These are phyloP conservation scores for Dryas alaskensis DNA, from an alignment of 306 rosid species.

Conservation along the genomic window DNA sequence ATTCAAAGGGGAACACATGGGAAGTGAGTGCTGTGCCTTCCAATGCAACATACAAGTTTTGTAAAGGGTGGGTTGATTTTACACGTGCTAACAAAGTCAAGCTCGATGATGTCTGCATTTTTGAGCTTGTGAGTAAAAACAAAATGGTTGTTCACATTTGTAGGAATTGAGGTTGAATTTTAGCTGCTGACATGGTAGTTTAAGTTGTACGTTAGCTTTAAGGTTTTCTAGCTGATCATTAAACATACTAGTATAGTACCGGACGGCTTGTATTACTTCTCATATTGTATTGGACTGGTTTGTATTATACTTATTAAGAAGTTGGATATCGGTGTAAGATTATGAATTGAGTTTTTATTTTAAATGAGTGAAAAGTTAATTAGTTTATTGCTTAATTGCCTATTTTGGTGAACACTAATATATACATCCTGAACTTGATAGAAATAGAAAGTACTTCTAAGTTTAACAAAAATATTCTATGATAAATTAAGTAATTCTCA, in stretches of 20 bases:
- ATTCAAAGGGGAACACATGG: not conserved
- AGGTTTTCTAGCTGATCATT: no score
- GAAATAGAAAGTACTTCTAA: no score
- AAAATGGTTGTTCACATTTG: not conserved
- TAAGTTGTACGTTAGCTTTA: not conserved
- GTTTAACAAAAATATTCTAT: no score
- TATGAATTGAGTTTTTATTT: not conserved
- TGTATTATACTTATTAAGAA: not conserved
- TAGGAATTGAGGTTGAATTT: not conserved
- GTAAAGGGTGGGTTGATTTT: conserved; percentile 7
- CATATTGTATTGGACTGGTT: not conserved
- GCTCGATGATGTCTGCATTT: not conserved
- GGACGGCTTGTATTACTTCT: no score
- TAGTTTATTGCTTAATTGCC: no score
- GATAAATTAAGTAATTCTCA: no score
- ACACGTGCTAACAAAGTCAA: not conserved
- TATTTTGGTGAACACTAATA: no score
- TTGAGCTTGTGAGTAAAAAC: not conserved
- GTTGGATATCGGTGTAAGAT: not conserved
- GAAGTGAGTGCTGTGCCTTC: not conserved
- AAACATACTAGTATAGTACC: no score
- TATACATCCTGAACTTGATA: no score
- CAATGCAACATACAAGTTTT: not conserved
- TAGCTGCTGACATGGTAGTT: not conserved
- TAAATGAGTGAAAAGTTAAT: no score